Percentiles rank a stretch among this genome's conserved stretches.
These are phyloP conservation scores for Sungouiozyma intestinalis DNA, from an alignment of 805 yeast genomes.

Conservation along the genomic window DNA sequence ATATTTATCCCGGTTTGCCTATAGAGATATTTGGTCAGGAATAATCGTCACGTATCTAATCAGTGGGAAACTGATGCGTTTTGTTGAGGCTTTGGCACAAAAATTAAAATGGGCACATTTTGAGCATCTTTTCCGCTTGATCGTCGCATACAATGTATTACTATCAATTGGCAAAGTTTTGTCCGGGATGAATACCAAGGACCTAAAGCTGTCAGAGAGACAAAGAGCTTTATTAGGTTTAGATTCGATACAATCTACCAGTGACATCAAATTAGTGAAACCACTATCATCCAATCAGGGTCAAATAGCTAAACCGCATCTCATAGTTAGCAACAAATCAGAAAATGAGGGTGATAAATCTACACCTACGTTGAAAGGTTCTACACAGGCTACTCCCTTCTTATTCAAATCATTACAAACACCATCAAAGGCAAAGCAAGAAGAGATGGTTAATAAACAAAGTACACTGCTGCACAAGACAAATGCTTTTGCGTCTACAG, in stretches of 20 bases:
- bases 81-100: neutral
- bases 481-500: conserved; percentile 1
- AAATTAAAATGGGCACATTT: conserved; percentile 9
- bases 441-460: conserved; percentile 14
- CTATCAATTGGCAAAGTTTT: conserved; percentile 25
- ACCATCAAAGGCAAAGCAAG: conserved; percentile 14
- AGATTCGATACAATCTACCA: neutral
- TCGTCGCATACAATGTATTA: conserved; percentile 25
- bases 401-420: conserved; percentile 23
- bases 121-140: conserved; percentile 18
- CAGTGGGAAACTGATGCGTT: neutral
- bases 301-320: conserved; percentile 10
- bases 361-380: neutral
- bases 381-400: conserved; percentile 14
- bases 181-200: conserved; percentile 25
- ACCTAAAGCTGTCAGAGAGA: conserved; percentile 22
- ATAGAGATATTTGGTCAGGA: neutral
- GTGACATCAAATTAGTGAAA: neutral
- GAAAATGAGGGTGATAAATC: neutral
- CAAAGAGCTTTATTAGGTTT: conserved; percentile 31
- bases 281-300: neutral
- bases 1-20: neutral
- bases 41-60: neutral
- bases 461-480: neutral
- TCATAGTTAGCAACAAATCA: conserved; percentile 4